These are phyloP conservation scores for Chloromonas sp. DNA, from an alignment of 163 green algal genomes.

Conservation along the genomic window DNA sequence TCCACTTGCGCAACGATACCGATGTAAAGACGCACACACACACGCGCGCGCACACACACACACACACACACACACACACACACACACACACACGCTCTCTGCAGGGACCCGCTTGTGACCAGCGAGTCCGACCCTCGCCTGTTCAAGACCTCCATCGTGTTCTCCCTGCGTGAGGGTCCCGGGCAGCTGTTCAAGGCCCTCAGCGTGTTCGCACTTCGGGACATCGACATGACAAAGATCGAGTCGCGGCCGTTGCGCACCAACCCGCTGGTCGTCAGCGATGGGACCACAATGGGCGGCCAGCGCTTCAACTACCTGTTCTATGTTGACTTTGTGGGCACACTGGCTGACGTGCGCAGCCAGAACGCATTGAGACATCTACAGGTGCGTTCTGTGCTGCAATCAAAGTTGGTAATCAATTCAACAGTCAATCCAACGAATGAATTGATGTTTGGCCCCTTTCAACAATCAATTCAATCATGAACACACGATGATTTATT, in stretches of 20 bases:
- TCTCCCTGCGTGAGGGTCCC: conserved; percentile 79
- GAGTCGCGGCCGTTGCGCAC: conserved; percentile 85
- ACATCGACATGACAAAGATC: conserved; percentile 96
- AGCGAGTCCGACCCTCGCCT: conserved; percentile 33
- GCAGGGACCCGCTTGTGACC: conserved; percentile 76
- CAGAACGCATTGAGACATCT: conserved; percentile 94
- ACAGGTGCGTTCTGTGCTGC: conserved; percentile 20
- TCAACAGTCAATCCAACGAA: no score
- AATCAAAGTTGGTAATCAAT: no score
- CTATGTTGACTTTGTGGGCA: conserved; percentile 93
- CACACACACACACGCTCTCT: neutral
- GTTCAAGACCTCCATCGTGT: conserved; percentile 94
- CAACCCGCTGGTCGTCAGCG: conserved; percentile 40
- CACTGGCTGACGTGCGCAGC: conserved; percentile 67
- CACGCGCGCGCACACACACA: neutral
- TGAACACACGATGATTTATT: no score
- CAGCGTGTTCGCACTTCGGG: conserved; percentile 89
- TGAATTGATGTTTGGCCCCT: no score
- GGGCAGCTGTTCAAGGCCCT: conserved; percentile 96
- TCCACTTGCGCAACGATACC: no score
- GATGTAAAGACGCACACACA: neutral
- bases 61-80: conserved; percentile 9
- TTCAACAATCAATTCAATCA: no score
- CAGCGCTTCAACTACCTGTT: conserved; percentile 95
- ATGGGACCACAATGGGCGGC: conserved; percentile 2